Evolutionary conservation across 768 basidiomycete genomes (phyloP).

Genomic region (Gyrodon lividus): DNA sequence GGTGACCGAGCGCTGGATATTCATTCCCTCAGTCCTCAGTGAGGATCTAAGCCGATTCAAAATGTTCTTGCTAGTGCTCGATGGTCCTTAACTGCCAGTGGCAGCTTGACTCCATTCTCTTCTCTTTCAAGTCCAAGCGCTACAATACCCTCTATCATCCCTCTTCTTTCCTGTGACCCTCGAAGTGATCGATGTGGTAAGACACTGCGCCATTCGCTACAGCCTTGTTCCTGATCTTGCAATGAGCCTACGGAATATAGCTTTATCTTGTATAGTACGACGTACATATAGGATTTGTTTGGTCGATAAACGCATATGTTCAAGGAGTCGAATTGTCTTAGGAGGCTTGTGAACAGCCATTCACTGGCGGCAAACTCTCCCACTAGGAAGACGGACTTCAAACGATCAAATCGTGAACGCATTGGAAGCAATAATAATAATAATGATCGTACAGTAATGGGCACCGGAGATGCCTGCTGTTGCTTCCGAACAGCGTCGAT

Average conservation of each 20-base stretch:
- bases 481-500: constrained; percentile 36
- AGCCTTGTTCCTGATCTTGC: constrained; percentile 40
- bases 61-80: too few relatives aligned
- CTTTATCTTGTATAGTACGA: constrained; percentile 1
- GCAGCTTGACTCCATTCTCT: too few relatives aligned
- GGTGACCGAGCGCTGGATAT: too few relatives aligned
- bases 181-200: constrained; percentile 46
- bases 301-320: constrained; percentile 48
- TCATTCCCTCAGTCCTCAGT: too few relatives aligned
- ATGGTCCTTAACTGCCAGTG: too few relatives aligned
- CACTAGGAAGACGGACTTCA: constrained; percentile 46
- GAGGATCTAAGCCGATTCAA: too few relatives aligned
- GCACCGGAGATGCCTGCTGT: constrained; percentile 27
- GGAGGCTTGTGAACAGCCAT: constrained; percentile 46
- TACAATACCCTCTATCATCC: too few relatives aligned
- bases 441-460: constrained; percentile 31
- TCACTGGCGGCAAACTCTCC: constrained; percentile 54
- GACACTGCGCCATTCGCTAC: constrained; percentile 52
- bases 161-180: too few relatives aligned
- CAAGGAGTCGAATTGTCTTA: constrained; percentile 34
- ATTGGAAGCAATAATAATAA: neutral
- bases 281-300: constrained; percentile 55
- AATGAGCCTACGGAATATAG: constrained; percentile 11
- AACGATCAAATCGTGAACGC: neutral
- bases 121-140: too few relatives aligned